Evolutionary conservation across 2,329 filamentous ascomycete species (phyloP).

Genomic region (Fusarium mexicanum): DNA sequence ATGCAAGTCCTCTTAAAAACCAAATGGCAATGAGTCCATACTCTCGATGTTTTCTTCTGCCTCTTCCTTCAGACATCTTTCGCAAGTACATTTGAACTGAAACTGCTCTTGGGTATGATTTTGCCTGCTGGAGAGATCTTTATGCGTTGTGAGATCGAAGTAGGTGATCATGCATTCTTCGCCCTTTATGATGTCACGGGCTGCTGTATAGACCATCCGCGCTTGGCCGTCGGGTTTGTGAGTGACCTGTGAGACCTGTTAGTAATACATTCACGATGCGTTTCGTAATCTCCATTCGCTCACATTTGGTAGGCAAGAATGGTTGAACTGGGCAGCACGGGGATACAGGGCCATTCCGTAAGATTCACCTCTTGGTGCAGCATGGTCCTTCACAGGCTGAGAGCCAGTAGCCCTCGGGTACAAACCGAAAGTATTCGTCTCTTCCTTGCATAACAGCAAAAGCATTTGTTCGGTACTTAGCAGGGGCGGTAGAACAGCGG

Average conservation of each 20-base stretch:
- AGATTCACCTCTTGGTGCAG: constrained; percentile 32
- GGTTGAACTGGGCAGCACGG: constrained; percentile 44
- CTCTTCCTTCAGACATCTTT: constrained; percentile 39
- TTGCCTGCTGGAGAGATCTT: constrained; percentile 32
- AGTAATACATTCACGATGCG: neutral
- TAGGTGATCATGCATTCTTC: constrained; percentile 45
- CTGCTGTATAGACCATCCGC: constrained; percentile 42
- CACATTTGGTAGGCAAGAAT: constrained; percentile 45
- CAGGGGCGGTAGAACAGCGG: constrained; percentile 20
- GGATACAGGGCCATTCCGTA: constrained; percentile 43
- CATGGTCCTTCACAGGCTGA: constrained; percentile 13
- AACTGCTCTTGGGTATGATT: constrained; percentile 34
- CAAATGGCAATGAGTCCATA: constrained; percentile 38
- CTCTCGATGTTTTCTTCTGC: constrained; percentile 31
- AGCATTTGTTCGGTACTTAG: constrained; percentile 35
- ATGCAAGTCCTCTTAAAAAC: neutral
- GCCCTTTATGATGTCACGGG: constrained; percentile 34
- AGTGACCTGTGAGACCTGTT: constrained; percentile 27
- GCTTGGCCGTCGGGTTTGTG: constrained; percentile 39
- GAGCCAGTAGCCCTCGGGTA: constrained; percentile 40
- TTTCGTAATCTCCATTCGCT: neutral
- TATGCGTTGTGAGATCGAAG: constrained; percentile 37
- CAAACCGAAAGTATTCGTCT: constrained; percentile 45
- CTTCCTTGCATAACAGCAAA: constrained; percentile 42
- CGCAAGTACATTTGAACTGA: constrained; percentile 40